phyloP scores from a whole-genome alignment of 163 green algal species.

The Smithsoniella earleae region DNA sequence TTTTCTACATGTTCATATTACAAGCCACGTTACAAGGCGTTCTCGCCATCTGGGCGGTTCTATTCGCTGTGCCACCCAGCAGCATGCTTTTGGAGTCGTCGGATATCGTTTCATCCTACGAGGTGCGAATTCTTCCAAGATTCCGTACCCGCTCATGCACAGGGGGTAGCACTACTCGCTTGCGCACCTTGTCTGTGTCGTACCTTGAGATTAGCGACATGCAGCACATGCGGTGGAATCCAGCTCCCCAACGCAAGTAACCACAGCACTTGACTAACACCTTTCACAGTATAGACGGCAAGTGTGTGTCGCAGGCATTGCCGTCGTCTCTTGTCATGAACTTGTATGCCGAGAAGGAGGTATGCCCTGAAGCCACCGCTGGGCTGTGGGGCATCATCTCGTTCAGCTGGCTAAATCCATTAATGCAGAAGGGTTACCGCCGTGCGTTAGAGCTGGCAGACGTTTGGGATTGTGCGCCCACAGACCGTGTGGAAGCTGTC shows the following conservation, averaged over 20 bases:
- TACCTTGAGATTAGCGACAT: too few species aligned
- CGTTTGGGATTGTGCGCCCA: slow-evolving; percentile 48
- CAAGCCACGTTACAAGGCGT: slow-evolving; percentile 36
- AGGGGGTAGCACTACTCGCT: too few species aligned
- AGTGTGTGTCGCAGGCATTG: slow-evolving; percentile 4
- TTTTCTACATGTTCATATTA: slow-evolving; percentile 47
- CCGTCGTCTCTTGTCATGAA: slow-evolving; percentile 24
- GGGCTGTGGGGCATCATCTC: slow-evolving; percentile 44
- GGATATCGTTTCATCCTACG: slow-evolving; percentile 16
- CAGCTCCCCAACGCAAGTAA: too few species aligned
- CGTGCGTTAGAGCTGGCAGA: slow-evolving; percentile 45
- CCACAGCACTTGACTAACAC: too few species aligned
- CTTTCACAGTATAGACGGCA: too few species aligned
- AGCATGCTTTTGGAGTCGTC: not conserved
- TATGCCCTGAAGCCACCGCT: slow-evolving; percentile 48
- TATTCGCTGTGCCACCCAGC: not conserved
- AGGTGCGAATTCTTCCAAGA: too few species aligned
- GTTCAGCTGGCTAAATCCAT: slow-evolving; percentile 49
- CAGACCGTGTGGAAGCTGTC: slow-evolving; percentile 39
- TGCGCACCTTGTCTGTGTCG: too few species aligned
- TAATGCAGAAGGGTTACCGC: slow-evolving; percentile 44
- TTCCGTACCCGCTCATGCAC: slow-evolving; percentile 32
- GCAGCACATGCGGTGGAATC: too few species aligned
- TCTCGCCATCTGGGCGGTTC: slow-evolving; percentile 4
- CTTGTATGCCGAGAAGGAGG: slow-evolving; percentile 23